These are phyloP conservation scores for Blastocystis sp. DNA, from an alignment of 352 stramenopile species.

Conservation along the genomic window DNA sequence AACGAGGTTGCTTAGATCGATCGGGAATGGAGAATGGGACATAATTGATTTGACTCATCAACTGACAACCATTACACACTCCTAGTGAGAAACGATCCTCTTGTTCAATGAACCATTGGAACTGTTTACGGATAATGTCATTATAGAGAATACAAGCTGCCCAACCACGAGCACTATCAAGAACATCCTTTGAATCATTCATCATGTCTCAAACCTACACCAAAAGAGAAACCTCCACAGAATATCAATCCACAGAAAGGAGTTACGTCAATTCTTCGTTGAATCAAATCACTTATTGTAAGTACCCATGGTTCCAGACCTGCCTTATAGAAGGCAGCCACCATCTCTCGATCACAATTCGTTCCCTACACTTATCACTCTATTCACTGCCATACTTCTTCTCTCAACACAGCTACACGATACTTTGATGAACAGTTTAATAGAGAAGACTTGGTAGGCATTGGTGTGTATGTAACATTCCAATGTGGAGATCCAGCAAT, in stretches of 20 bases:
- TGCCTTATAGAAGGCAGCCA: slow-evolving; percentile 86
- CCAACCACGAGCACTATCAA: slow-evolving; percentile 97
- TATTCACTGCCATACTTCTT: slow-evolving; percentile 73
- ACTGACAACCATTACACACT: slow-evolving; percentile 98
- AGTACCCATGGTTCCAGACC: slow-evolving; percentile 96
- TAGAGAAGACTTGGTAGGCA: slow-evolving; percentile 74
- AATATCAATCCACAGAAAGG: slow-evolving; percentile 93
- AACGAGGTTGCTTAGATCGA: slow-evolving; percentile 79
- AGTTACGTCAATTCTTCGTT: slow-evolving; percentile 80
- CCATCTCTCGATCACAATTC: slow-evolving; percentile 98
- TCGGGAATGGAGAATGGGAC: slow-evolving; percentile 75
- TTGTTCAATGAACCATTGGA: slow-evolving; percentile 86
- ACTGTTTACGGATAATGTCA: slow-evolving; percentile 84
- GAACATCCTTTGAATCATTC: slow-evolving; percentile 74
- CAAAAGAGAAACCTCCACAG: slow-evolving; percentile 95
- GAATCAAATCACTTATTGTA: slow-evolving; percentile 89
- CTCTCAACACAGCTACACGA: slow-evolving; percentile 87
- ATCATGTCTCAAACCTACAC: slow-evolving; percentile 58
- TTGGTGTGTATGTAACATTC: slow-evolving; percentile 66
- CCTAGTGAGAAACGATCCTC: slow-evolving; percentile 95
- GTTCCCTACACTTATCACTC: slow-evolving; percentile 70
- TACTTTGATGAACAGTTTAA: slow-evolving; percentile 71
- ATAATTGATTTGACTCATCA: slow-evolving; percentile 96
- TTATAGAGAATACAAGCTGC: slow-evolving; percentile 94
- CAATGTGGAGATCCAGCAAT: slow-evolving; percentile 74